phyloP scores from a whole-genome alignment of 208 protist species.

The Acanthamoeba triangularis region DNA sequence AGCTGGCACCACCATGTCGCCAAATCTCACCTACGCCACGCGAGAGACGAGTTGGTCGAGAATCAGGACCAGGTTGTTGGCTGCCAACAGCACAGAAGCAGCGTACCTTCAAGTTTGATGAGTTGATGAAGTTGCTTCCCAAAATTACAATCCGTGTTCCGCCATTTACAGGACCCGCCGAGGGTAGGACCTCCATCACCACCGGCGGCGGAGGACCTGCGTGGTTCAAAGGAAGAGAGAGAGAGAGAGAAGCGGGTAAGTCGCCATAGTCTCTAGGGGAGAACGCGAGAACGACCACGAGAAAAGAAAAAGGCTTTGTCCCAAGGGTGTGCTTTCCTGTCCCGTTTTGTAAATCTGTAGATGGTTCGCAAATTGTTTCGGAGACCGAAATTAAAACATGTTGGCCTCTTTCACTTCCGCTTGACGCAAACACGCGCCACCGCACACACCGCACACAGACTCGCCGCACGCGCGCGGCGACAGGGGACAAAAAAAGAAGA shows the following conservation, averaged over 20 bases:
- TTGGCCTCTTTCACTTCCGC: not conserved
- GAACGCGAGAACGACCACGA: not conserved
- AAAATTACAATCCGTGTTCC: constrained; percentile 85
- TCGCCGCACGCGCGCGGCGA: too few relatives aligned
- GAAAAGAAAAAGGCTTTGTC: not conserved
- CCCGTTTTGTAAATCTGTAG: constrained; percentile 9
- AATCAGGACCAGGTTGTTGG: not conserved
- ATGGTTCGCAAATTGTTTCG: not conserved
- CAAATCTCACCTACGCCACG: constrained; percentile 77
- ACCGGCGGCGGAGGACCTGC: constrained; percentile 82
- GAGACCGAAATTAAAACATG: too few relatives aligned
- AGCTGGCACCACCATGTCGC: constrained; percentile 29
- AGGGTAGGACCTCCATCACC: constrained; percentile 83
- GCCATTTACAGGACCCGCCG: constrained; percentile 37
- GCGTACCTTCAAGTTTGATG: constrained; percentile 75
- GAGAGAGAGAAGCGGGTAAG: not conserved
- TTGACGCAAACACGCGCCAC: too few relatives aligned
- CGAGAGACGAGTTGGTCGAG: not conserved
- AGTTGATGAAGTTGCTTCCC: constrained; percentile 86
- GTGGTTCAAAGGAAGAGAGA: not conserved
- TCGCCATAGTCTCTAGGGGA: not conserved
- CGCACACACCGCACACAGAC: too few relatives aligned
- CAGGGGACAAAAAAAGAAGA: not conserved
- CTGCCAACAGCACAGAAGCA: not conserved
- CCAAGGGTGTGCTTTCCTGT: not conserved